Evolutionary conservation across 768 basidiomycete genomes (phyloP).

Genomic region (Amanita rubescens): DNA sequence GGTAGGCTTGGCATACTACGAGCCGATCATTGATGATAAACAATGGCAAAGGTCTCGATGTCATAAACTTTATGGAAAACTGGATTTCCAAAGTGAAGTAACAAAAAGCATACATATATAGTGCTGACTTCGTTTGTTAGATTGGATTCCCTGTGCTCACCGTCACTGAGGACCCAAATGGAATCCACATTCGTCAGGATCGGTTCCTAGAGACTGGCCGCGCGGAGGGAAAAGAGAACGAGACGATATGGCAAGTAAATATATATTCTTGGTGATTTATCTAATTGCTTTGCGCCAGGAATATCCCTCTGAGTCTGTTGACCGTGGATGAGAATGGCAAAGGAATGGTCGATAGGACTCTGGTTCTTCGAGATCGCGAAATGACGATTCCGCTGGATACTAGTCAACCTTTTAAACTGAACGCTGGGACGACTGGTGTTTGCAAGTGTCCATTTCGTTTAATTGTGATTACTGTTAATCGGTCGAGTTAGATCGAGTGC

Average conservation of each 20-base stretch:
- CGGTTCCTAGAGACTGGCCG: constrained; percentile 86
- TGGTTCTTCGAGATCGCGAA: constrained; percentile 64
- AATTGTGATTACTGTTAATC: background rate
- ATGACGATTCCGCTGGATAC: constrained; percentile 65
- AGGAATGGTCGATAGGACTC: constrained; percentile 47
- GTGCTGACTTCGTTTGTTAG: constrained; percentile 28
- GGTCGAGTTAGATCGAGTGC: constrained; percentile 59
- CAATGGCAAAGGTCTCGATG: constrained; percentile 45
- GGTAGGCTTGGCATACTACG: constrained; percentile 24
- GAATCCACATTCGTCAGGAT: constrained; percentile 80
- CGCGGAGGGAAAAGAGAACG: constrained; percentile 73
- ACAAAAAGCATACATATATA: background rate
- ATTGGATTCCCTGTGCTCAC: constrained; percentile 86
- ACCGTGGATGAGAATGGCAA: constrained; percentile 56
- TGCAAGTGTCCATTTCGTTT: constrained; percentile 43
- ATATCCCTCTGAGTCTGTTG: constrained; percentile 71
- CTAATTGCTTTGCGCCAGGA: constrained; percentile 35
- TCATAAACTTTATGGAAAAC: constrained; percentile 78
- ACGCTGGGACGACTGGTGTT: constrained; percentile 82
- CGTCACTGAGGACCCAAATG: constrained; percentile 67
- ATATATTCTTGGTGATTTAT: background rate
- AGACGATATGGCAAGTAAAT: constrained; percentile 68
- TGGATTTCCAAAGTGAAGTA: constrained; percentile 73
- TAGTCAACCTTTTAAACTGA: constrained; percentile 78
- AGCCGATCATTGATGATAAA: background rate